Evolutionary conservation across 805 yeast species (phyloP), one percentile per base, ranked within the genome.

Genomic region (Nakazawaea wickerhamii): DNA sequence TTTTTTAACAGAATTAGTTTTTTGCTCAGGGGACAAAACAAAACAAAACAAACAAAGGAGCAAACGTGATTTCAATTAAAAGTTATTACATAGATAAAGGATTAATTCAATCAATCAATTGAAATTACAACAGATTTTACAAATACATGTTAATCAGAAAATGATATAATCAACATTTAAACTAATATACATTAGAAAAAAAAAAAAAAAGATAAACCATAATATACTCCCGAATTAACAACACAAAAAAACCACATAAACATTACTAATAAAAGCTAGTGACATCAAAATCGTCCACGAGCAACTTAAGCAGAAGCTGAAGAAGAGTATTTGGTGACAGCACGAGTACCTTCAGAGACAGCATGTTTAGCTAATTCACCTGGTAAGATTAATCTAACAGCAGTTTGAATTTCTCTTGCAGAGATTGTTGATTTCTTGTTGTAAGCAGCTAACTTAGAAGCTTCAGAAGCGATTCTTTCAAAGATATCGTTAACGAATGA

Each of bases 361-460:
- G 97, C 96, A 74, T 90, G 97, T 79, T 89, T 89, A 58, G 96
- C 96, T 67, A 90, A 79, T 77, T 90, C 97, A 81, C 97, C 97
- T 58, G 98, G 98, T 60, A 90, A 82, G 71, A 90, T 89, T 64
- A 90, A 82, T 81, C 96, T 87, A 55, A 90, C 97, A 57, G 98
- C 97, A 58, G 97, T 90, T 78, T 90, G 97, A 61, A 90, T 90
- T 77, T 90, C 97, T 77, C 97, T 88, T 50, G 97, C 95, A 55
- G 96, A 88, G 64, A 91, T 90, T 58, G 98, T 90, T 48, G 96
- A 87, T 75, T 89, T 90, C 79, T 89, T 89, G 86, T 90, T 90
- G 84, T 90, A 90, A 64, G 96, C 95, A 72, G 97, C 97, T 61
- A 91, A 82, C 75, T 90, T 91, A 55, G 97, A 90, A 60, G 97